These are phyloP conservation scores for Hepatocystis sp. DNA, from an alignment of 169 alveolate genomes.

Conservation along the genomic window DNA sequence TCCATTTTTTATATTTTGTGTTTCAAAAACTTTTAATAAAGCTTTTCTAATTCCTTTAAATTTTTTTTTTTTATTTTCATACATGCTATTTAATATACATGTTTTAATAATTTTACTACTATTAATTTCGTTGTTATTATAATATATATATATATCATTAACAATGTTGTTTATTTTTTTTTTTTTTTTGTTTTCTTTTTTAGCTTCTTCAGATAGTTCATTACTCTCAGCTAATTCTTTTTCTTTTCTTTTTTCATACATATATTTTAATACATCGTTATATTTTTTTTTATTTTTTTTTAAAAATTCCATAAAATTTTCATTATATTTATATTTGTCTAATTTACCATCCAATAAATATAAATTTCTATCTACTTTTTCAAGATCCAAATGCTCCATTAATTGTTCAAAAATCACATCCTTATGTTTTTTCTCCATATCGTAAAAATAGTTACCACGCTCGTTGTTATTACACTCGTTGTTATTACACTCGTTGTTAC, in stretches of 20 bases:
- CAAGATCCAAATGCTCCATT: slow-evolving; percentile 9
- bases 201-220: background rate
- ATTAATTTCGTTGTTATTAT: slow-evolving; percentile 7
- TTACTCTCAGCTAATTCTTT: no score
- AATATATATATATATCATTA: slow-evolving; percentile 24
- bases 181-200: background rate
- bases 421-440: background rate
- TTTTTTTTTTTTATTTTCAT: slow-evolving; percentile 21
- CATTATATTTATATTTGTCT: slow-evolving; percentile 63
- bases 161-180: slow-evolving; percentile 11
- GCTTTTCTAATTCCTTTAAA: no score
- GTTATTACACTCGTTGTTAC: background rate
- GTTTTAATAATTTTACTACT: slow-evolving; percentile 21
- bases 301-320: slow-evolving; percentile 35
- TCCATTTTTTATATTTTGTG: background rate
- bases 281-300: slow-evolving; percentile 52
- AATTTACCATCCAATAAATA: slow-evolving; percentile 29
- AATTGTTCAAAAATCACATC: slow-evolving; percentile 33
- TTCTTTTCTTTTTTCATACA: slow-evolving; percentile 31
- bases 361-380: slow-evolving; percentile 23
- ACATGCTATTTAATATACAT: slow-evolving; percentile 24
- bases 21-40: no score
- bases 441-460: background rate
- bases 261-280: slow-evolving; percentile 42
- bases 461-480: background rate